Conservation (phyloP, 2,329 filamentous ascomycete species). For the Grosmannia huntii region DNA sequence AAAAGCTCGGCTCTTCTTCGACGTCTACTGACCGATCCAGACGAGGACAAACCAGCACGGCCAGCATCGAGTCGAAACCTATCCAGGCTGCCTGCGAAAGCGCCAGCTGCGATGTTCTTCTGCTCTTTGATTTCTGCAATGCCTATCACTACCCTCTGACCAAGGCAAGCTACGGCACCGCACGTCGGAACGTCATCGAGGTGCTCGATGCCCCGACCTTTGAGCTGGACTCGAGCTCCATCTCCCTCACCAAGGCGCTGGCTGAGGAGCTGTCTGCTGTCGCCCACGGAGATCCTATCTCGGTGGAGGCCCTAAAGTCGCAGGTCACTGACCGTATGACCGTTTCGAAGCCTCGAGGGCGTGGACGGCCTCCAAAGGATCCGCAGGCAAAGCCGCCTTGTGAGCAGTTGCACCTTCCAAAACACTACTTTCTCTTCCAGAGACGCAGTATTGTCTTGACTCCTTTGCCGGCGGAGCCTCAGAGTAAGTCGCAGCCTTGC, state of each 20-base stretch:
- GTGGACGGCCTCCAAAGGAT: constrained; percentile 11
- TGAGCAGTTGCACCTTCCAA: constrained; percentile 8
- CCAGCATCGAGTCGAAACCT: constrained; percentile 3
- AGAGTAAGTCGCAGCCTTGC: constrained; percentile 2
- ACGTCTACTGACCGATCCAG: not conserved
- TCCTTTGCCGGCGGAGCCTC: constrained; percentile 6
- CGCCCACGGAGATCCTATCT: not conserved
- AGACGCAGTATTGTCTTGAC: constrained; percentile 10
- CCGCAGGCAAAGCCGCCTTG: not conserved
- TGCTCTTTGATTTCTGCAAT: constrained; percentile 10
- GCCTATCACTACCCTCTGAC: constrained; percentile 5
- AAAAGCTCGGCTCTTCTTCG: not conserved
- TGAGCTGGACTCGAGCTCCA: not conserved
- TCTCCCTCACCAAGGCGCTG: constrained; percentile 8
- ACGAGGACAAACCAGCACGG: not conserved
- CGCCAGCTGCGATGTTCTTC: constrained; percentile 9
- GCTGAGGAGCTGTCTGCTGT: constrained; percentile 7
- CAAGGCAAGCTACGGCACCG: not conserved
- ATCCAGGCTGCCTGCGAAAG: constrained; percentile 10
- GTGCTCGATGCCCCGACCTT: constrained; percentile 7
- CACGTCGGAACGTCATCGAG: constrained; percentile 9
- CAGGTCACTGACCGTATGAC: constrained; percentile 8
- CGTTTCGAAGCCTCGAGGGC: constrained; percentile 5
- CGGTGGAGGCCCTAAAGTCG: constrained; percentile 2
- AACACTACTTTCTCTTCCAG: constrained; percentile 8